Conservation (phyloP, 192 early-diverging fungal species). For the Coemansia sp. region DNA sequence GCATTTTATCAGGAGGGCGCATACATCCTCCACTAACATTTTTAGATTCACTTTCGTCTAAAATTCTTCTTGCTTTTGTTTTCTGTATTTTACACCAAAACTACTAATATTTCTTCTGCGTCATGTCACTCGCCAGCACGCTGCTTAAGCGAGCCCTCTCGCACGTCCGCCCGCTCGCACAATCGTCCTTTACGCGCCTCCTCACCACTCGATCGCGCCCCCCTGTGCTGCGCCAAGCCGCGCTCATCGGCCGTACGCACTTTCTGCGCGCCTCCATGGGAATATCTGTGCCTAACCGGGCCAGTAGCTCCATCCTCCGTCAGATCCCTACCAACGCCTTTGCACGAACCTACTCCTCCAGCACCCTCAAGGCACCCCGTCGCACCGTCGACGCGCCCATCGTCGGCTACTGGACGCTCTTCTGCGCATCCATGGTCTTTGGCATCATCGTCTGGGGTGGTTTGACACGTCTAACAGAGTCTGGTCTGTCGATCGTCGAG, state of each 20-base stretch:
- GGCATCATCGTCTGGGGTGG: conserved; percentile 93
- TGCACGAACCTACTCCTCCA: background rate
- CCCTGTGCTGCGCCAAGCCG: conserved; percentile 5
- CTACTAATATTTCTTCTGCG: background rate
- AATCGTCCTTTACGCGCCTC: background rate
- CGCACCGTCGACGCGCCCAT: conserved; percentile 43
- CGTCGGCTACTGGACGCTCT: conserved; percentile 96
- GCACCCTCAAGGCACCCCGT: background rate
- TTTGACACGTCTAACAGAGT: conserved; percentile 94
- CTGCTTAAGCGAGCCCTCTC: conserved; percentile 1
- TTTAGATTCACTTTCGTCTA: too few relatives aligned
- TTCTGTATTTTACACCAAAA: background rate
- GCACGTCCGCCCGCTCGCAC: background rate
- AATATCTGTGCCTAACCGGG: background rate
- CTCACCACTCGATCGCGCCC: too few relatives aligned
- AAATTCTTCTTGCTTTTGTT: background rate
- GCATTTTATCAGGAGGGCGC: too few relatives aligned
- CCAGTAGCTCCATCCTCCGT: background rate
- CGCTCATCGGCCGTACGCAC: conserved; percentile 13
- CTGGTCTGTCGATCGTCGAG: conserved; percentile 93
- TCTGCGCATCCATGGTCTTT: conserved; percentile 85
- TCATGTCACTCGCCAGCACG: background rate
- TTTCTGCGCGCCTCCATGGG: conserved; percentile 13
- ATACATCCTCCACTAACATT: too few relatives aligned
- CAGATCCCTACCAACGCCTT: background rate